These are phyloP conservation scores for Omphalea diandra DNA, from an alignment of 441 rosid genomes.

Conservation along the genomic window DNA sequence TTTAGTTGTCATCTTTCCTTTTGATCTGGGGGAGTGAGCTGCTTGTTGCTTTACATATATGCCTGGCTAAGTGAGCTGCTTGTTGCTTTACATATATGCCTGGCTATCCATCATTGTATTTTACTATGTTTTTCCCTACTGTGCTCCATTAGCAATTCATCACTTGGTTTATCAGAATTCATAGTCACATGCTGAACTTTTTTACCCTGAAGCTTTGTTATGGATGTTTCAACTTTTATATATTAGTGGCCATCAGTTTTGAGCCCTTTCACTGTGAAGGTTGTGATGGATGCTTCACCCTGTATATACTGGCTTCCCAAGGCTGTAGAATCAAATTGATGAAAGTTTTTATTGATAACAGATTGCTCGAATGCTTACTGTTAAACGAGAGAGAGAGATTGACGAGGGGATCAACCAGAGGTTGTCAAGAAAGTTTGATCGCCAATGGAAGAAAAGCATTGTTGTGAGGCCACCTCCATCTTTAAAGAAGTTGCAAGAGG, in stretches of 20 bases:
- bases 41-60: background rate
- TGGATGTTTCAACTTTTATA: background rate
- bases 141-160: background rate
- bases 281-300: background rate
- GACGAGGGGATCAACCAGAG: slow-evolving; percentile 83
- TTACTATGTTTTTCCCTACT: background rate
- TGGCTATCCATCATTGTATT: background rate
- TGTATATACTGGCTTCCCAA: background rate
- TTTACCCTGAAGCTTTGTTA: background rate
- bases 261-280: background rate
- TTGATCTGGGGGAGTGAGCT: background rate
- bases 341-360: slow-evolving; percentile 23
- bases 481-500: slow-evolving; percentile 60
- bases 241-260: background rate
- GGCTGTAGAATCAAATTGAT: slow-evolving; percentile 16
- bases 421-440: slow-evolving; percentile 81
- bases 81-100: background rate
- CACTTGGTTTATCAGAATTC: background rate
- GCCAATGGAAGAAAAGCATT: slow-evolving; percentile 86
- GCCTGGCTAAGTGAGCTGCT: background rate
- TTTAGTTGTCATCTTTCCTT: background rate
- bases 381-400: slow-evolving; percentile 79
- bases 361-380: slow-evolving; percentile 78
- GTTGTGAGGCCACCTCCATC: slow-evolving; percentile 82
- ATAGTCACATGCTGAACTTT: background rate